These are phyloP conservation scores for Pyrenochaeta sp. DNA, from an alignment of 2,329 filamentous ascomycete species.

Conservation along the genomic window DNA sequence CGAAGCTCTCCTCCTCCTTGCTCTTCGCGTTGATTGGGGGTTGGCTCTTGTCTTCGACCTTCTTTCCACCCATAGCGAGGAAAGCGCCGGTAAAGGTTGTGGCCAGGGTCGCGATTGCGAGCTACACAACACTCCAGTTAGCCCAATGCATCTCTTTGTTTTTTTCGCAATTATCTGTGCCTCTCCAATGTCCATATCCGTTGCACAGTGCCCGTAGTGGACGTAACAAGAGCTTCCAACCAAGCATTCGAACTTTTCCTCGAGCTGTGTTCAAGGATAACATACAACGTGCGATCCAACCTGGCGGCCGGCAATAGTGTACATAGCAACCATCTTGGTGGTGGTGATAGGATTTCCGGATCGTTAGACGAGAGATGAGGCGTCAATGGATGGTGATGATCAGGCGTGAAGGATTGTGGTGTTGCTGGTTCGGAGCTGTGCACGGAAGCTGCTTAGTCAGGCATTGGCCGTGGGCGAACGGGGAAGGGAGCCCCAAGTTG, in stretches of 20 bases:
- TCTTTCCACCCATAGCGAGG: slow-evolving; percentile 50
- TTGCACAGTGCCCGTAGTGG: too few relatives aligned
- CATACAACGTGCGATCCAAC: slow-evolving; percentile 64
- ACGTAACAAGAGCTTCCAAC: not conserved
- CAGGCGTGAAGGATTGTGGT: slow-evolving; percentile 15
- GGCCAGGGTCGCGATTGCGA: slow-evolving; percentile 65
- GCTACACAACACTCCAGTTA: slow-evolving; percentile 51
- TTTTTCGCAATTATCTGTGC: too few relatives aligned
- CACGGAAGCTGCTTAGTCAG: slow-evolving; percentile 29
- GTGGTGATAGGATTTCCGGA: slow-evolving; percentile 25
- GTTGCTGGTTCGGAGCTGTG: slow-evolving; percentile 29
- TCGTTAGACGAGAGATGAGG: slow-evolving; percentile 25
- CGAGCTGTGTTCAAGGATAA: slow-evolving; percentile 21
- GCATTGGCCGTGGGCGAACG: slow-evolving; percentile 11
- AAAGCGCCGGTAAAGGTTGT: slow-evolving; percentile 46
- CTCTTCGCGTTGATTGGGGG: slow-evolving; percentile 71
- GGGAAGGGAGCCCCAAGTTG: not conserved
- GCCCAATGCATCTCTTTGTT: not conserved
- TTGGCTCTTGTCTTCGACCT: slow-evolving; percentile 49
- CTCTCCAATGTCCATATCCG: too few relatives aligned
- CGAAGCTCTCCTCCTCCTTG: slow-evolving; percentile 74
- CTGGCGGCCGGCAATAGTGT: slow-evolving; percentile 61
- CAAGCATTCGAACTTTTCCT: slow-evolving; percentile 24
- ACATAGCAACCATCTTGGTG: slow-evolving; percentile 61
- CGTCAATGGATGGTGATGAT: slow-evolving; percentile 43